Base-by-base conservation (phyloP, 1,284 basidiomycete species). In the Xerocomus nothofagi region DNA sequence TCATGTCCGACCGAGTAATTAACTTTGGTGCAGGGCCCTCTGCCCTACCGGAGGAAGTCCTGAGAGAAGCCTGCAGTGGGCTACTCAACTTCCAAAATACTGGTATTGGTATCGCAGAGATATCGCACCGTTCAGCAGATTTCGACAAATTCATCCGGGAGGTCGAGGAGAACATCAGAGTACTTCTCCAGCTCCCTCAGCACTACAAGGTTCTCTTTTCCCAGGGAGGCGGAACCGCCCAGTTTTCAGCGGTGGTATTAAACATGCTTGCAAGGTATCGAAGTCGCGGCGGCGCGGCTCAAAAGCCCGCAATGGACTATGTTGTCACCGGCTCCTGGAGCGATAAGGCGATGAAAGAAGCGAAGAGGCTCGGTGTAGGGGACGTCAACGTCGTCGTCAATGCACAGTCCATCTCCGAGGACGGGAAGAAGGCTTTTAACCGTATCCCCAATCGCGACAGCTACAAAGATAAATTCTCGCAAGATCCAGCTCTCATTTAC, bases 21-120 rank as follows among this genome's bases (percentile, higher is more conserved):
- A 97, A 98, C 76, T 92, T 98, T 67, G 91, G 91, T 38, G 88
- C 94, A 40, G 94, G 94, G 2, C 94, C 94, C 23, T 95, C 91
- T 26, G 88, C 91, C 0, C 76, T 98, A 30, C 94, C 94, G 15
- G 79, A 84, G 17, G 73, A 82, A 4, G 91, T 97, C 12, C 82
- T 98, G 34, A 74, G 84, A 63, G 85, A 93, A 62, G 90, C 93
- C 3, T 75, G 84, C 26, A 78, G 82, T 54, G 88, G 85, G 11
- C 77, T 98, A 15, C 72, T 98, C 63, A 88, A 97, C 73, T 98
- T 94, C 72, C 76, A 85, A 50, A 79, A 79, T 41, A 94, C 91
- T 4, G 95, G 94, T 30, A 94, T 98, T 59, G 94, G 94, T 42
- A 84, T 98, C 65, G 90, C 91, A 44, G 94, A 98, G 71, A 84